These are phyloP conservation scores for Leccinellum luteum DNA, from an alignment of 768 basidiomycete genomes.

Conservation along the genomic window DNA sequence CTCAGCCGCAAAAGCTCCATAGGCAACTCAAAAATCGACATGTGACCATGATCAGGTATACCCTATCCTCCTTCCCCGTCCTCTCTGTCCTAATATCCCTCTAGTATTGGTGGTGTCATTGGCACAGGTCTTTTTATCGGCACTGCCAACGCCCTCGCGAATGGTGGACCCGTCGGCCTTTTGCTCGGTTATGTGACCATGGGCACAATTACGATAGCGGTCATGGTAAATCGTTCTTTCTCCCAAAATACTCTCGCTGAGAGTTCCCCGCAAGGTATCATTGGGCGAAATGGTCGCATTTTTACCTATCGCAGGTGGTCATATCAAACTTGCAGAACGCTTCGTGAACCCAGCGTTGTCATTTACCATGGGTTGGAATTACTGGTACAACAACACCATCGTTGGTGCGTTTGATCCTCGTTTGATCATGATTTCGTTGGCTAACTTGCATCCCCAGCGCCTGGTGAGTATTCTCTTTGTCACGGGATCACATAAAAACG, in stretches of 20 bases:
- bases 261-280: slow-evolving; percentile 33
- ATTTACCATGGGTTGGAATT: slow-evolving; percentile 53
- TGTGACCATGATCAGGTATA: slow-evolving; percentile 76
- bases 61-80: background rate
- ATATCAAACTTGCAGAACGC: slow-evolving; percentile 77
- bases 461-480: background rate
- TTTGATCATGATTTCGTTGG: background rate
- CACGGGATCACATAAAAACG: background rate
- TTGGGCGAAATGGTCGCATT: slow-evolving; percentile 62
- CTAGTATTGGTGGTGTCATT: slow-evolving; percentile 47
- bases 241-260: background rate
- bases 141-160: slow-evolving; percentile 18
- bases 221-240: slow-evolving; percentile 24
- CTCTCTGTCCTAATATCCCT: background rate
- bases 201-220: slow-evolving; percentile 31
- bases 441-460: background rate
- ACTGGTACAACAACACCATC: slow-evolving; percentile 40
- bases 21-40: slow-evolving; percentile 75
- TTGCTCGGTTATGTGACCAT: slow-evolving; percentile 38
- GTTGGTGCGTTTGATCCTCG: slow-evolving; percentile 7
- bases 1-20: slow-evolving; percentile 32
- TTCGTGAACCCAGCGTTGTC: slow-evolving; percentile 78
- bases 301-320: slow-evolving; percentile 76
- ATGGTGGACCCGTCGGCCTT: slow-evolving; percentile 43
- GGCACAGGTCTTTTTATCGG: slow-evolving; percentile 16